Evolutionary conservation across 1,284 basidiomycete genomes (phyloP).

Genomic region (Boletellus deceptivus): DNA sequence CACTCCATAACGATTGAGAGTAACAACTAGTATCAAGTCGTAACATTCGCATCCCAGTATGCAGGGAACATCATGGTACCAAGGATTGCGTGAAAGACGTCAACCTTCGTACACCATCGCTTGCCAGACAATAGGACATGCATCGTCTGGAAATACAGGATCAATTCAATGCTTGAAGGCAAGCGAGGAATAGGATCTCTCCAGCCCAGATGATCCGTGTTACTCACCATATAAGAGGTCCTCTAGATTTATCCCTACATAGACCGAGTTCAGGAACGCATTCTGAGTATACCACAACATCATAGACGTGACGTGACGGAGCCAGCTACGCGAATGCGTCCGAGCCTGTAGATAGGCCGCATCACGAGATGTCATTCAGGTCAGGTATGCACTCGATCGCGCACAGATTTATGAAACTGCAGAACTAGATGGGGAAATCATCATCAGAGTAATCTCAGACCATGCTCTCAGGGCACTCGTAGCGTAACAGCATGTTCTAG

Average conservation of each 20-base stretch:
- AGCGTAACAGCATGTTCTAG: no score
- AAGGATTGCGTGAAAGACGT: constrained; percentile 23
- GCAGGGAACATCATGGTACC: constrained; percentile 25
- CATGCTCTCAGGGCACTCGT: background rate
- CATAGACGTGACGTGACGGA: background rate
- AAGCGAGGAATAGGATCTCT: background rate
- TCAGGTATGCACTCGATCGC: no score
- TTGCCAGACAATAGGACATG: constrained; percentile 9
- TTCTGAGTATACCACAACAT: background rate
- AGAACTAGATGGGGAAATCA: background rate
- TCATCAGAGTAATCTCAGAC: background rate
- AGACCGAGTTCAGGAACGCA: constrained; percentile 26
- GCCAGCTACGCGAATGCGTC: background rate
- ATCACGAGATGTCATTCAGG: no score
- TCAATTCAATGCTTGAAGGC: constrained; percentile 21
- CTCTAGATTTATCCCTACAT: constrained; percentile 28
- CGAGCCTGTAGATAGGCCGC: background rate
- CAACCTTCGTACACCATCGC: constrained; percentile 1
- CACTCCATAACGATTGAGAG: no score
- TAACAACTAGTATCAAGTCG: constrained; percentile 14
- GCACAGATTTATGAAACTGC: background rate
- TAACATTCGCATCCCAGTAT: constrained; percentile 15
- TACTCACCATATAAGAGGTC: constrained; percentile 27
- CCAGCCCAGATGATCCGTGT: no score
- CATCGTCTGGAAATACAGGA: constrained; percentile 27